Evolutionary conservation across 1,139 yeast genomes (phyloP).

Genomic region (Debaryomyces coudertii): DNA sequence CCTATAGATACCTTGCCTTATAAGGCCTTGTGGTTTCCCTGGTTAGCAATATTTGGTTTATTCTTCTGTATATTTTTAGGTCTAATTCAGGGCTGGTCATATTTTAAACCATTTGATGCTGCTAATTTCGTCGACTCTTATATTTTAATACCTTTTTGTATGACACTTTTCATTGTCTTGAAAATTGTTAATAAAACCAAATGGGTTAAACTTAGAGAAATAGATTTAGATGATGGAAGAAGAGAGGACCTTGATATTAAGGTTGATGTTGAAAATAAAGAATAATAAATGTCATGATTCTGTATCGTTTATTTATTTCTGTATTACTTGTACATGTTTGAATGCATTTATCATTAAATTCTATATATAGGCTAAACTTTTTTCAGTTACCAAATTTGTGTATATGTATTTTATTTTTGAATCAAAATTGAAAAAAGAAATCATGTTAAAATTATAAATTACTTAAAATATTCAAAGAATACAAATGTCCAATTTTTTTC

Average conservation of each 20-base stretch:
- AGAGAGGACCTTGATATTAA: conserved; percentile 33
- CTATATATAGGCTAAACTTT: no score
- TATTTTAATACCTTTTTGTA: conserved; percentile 61
- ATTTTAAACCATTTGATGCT: conserved; percentile 62
- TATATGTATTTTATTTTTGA: no score
- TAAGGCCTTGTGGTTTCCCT: conserved; percentile 57
- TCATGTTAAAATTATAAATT: no score
- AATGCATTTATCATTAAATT: no score
- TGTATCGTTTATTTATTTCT: not conserved
- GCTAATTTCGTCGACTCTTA: conserved; percentile 68
- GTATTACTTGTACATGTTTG: not conserved
- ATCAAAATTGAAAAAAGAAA: no score
- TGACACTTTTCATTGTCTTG: conserved; percentile 34
- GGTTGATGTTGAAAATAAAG: conserved; percentile 4
- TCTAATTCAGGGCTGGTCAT: conserved; percentile 71
- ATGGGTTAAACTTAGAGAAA: conserved; percentile 42
- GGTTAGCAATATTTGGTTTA: conserved; percentile 54
- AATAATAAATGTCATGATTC: not conserved
- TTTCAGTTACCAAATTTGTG: no score
- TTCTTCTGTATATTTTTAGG: conserved; percentile 55
- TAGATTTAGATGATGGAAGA: conserved; percentile 51
- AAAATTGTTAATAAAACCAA: conserved; percentile 47
- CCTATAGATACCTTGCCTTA: conserved; percentile 54
- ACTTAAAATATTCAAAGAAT: no score
- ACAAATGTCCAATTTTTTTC: no score